Evolutionary conservation across 345 rosid species (phyloP), one percentile per base, ranked within the genome.

Genomic region (Syzygium grande): DNA sequence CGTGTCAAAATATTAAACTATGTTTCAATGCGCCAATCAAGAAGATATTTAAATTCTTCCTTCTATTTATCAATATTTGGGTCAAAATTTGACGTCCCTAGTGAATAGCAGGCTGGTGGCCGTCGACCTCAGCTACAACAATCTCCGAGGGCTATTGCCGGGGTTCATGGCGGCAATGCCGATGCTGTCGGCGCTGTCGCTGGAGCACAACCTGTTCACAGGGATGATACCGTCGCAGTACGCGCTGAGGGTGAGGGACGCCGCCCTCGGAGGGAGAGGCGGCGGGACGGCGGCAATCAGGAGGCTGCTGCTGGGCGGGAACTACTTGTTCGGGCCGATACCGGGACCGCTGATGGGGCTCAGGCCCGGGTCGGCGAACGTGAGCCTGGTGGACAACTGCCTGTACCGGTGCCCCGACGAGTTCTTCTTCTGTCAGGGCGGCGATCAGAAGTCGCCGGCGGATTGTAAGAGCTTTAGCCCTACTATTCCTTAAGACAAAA

Each of bases 391-490:
- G 43, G 96, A 92, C 15, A 97, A 96, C 86, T 97, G 98, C 91
- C 90, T 95, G 88, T 89, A 90, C 79, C 89, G 94, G 89, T 97
- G 98, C 85, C 98, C 98, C 34, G 61, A 84, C 56, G 86, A 89
- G 22, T 92, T 94, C 86, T 96, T 95, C 90, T 94, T 97, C 85
- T 97, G 99, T 87, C 95, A 89, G 88, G 98, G 98, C 3, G 92
- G 93, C 61, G 89, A 92, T 14, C 99, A 96, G 92, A 95, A 95
- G 88, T 92, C 98, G 19, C 46, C 34, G n/a, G 19, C 30, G 86
- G 96, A 97, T 83, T 97, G 98, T 86, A 92, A 91, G 87, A 91
- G 92, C 86, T 95, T 93, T 16, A 89, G 51, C 52, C 91, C 91
- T 78, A 86, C 51, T 54, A 92, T 93, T 84, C 95, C 94, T 4